Evolutionary conservation across 2,329 filamentous ascomycete genomes (phyloP).

Genomic region (Penicillium janthinellum): DNA sequence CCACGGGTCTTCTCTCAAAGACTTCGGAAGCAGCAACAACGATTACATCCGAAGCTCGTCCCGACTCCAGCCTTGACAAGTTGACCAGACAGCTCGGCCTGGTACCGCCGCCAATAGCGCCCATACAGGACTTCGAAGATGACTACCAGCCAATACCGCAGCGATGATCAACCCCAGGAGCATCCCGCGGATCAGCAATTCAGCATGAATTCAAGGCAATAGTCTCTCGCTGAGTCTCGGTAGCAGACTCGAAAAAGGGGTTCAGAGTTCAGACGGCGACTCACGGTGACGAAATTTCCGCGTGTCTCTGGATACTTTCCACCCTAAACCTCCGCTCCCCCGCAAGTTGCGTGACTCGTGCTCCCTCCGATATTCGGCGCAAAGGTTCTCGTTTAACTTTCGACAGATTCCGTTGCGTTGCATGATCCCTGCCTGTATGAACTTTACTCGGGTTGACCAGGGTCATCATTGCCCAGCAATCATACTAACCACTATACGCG

Average conservation of each 20-base stretch:
- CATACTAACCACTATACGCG: neutral
- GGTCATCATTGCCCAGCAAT: neutral
- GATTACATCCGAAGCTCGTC: neutral
- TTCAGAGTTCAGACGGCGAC: neutral
- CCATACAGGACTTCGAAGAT: neutral
- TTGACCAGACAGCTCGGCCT: neutral
- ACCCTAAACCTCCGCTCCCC: neutral
- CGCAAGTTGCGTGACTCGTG: neutral
- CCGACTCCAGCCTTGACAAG: neutral
- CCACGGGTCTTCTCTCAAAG: neutral
- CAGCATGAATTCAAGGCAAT: neutral
- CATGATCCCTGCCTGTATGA: neutral
- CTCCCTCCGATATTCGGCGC: constrained; percentile 10
- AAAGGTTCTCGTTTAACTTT: neutral
- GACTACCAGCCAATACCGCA: neutral
- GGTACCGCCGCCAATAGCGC: neutral
- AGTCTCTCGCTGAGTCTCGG: neutral
- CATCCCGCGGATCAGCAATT: neutral
- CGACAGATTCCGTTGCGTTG: neutral
- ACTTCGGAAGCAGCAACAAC: neutral
- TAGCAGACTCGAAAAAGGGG: constrained; percentile 5
- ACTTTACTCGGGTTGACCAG: neutral
- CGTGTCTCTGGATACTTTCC: neutral
- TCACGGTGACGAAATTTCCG: neutral
- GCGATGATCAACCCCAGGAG: neutral